Evolutionary conservation across 2,329 filamentous ascomycete species (phyloP).

Genomic region (Chaetomium olivaceum): DNA sequence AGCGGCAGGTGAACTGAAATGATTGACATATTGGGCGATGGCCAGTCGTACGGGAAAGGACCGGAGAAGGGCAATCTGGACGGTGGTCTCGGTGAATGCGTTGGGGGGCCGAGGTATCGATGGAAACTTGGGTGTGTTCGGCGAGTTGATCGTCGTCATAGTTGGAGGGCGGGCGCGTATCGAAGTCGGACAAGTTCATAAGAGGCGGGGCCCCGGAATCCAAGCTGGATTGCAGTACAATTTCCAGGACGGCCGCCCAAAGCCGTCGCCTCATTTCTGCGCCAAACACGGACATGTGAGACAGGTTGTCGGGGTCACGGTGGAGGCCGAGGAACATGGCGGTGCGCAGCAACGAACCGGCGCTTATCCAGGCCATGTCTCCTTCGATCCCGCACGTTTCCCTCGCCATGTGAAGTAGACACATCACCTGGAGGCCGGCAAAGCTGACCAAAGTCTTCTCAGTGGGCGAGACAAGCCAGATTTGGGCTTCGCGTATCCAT

Average conservation of each 20-base stretch:
- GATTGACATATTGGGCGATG: constrained; percentile 50
- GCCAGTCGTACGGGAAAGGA: constrained; percentile 48
- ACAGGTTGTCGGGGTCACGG: constrained; percentile 54
- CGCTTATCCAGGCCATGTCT: constrained; percentile 55
- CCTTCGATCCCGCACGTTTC: constrained; percentile 49
- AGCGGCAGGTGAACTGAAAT: constrained; percentile 44
- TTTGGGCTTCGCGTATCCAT: constrained; percentile 56
- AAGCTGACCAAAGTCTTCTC: constrained; percentile 54
- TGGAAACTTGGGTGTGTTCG: constrained; percentile 37
- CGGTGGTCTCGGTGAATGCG: constrained; percentile 50
- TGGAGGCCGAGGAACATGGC: constrained; percentile 62
- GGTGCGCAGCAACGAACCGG: constrained; percentile 52
- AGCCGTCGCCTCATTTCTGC: constrained; percentile 57
- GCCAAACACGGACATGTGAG: constrained; percentile 48
- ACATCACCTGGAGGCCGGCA: constrained; percentile 52
- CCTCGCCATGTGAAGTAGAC: constrained; percentile 53
- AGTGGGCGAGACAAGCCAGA: constrained; percentile 50
- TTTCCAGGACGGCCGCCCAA: constrained; percentile 58
- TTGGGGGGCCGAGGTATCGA: constrained; percentile 30
- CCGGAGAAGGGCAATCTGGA: constrained; percentile 49
- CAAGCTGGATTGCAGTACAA: constrained; percentile 53
- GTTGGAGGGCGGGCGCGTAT: constrained; percentile 52
- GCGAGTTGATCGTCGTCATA: constrained; percentile 53
- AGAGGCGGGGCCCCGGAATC: constrained; percentile 54
- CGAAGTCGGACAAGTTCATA: constrained; percentile 49